These are phyloP conservation scores for Russula emetica DNA, from an alignment of 768 basidiomycete species.

Conservation along the genomic window DNA sequence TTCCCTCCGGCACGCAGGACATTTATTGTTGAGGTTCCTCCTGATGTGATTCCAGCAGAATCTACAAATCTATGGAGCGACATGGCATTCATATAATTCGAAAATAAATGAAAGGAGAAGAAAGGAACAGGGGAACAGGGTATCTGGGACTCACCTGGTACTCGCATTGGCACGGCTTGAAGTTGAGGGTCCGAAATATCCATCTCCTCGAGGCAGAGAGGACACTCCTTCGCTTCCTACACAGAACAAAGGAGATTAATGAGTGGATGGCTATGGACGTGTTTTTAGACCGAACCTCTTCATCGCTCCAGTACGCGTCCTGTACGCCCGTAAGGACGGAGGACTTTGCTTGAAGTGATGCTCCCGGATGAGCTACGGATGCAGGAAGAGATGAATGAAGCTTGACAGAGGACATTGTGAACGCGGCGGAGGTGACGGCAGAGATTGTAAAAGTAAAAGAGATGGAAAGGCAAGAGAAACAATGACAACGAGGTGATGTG, in stretches of 20 bases:
- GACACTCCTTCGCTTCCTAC: conserved; percentile 96
- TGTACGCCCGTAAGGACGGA: conserved; percentile 85
- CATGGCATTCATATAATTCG: conserved; percentile 13
- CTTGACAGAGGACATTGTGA: conserved; percentile 49
- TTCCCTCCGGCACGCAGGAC: conserved; percentile 90
- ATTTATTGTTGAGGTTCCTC: conserved; percentile 91
- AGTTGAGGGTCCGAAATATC: conserved; percentile 98
- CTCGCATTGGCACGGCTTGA: conserved; percentile 98
- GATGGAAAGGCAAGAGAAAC: conserved; percentile 3
- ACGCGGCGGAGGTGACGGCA: conserved; percentile 4
- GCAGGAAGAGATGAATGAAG: conserved; percentile 65
- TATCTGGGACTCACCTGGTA: conserved; percentile 69
- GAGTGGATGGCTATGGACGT: background rate
- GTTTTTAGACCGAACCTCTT: conserved; percentile 52
- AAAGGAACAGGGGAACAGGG: conserved; percentile 17
- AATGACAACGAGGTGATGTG: conserved; percentile 28
- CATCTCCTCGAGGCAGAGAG: conserved; percentile 97
- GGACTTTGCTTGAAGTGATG: conserved; percentile 74
- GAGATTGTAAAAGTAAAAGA: conserved; percentile 7
- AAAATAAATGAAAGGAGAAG: background rate
- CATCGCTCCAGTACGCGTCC: conserved; percentile 97
- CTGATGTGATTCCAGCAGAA: conserved; percentile 99
- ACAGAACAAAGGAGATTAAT: conserved; percentile 1
- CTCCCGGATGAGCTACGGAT: conserved; percentile 65
- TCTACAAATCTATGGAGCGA: conserved; percentile 76